Percentiles rank a stretch among this genome's conserved stretches.
These are phyloP conservation scores for Termitomyces sp. DNA, from an alignment of 768 basidiomycete genomes.

Conservation along the genomic window DNA sequence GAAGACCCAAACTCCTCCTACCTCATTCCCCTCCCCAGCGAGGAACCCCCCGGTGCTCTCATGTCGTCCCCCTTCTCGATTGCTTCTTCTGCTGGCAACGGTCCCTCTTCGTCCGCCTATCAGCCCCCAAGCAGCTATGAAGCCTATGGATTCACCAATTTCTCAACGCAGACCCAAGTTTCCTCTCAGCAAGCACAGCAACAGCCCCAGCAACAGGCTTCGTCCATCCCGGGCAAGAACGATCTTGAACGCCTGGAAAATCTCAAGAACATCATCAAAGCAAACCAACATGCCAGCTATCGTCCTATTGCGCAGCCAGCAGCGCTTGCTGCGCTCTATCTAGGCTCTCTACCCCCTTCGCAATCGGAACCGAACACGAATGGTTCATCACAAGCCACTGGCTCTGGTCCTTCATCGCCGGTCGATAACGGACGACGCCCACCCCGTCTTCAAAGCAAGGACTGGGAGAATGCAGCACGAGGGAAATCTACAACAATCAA, in stretches of 20 bases:
- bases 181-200: slow-evolving; percentile 11
- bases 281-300: slow-evolving; percentile 68
- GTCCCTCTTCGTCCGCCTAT: slow-evolving; percentile 22
- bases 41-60: slow-evolving; percentile 36
- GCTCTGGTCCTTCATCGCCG: slow-evolving; percentile 16
- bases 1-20: slow-evolving; percentile 51
- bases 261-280: slow-evolving; percentile 68
- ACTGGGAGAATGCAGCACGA: slow-evolving; percentile 17
- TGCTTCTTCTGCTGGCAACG: slow-evolving; percentile 22
- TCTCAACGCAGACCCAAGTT: background rate
- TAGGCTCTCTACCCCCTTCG: slow-evolving; percentile 37
- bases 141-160: slow-evolving; percentile 27
- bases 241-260: slow-evolving; percentile 74
- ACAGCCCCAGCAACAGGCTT: background rate
- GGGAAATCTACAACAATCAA: slow-evolving; percentile 17
- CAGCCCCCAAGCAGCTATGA: slow-evolving; percentile 30
- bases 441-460: slow-evolving; percentile 23
- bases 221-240: slow-evolving; percentile 39
- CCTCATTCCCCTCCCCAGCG: slow-evolving; percentile 44
- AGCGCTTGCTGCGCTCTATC: slow-evolving; percentile 58
- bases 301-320: slow-evolving; percentile 60
- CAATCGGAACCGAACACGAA: slow-evolving; percentile 16
- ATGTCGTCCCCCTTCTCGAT: slow-evolving; percentile 34
- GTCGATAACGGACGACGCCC: slow-evolving; percentile 18
- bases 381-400: slow-evolving; percentile 29